These are phyloP conservation scores for Taxawa tesnikishii DNA, from an alignment of 2,329 filamentous ascomycete species.

Conservation along the genomic window DNA sequence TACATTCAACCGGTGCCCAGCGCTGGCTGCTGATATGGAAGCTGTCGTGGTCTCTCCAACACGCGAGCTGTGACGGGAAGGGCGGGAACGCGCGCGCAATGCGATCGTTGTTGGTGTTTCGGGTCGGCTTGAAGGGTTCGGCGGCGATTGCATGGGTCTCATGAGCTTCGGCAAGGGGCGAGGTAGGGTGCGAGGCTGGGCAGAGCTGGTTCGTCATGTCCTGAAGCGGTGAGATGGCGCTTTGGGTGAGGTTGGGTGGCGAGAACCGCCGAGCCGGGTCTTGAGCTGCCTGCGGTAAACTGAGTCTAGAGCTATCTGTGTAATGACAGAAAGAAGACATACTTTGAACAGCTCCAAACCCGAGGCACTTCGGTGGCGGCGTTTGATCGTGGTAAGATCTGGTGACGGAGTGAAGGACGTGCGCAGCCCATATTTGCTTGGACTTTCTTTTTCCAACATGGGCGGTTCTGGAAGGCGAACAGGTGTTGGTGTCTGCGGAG, in stretches of 20 bases:
- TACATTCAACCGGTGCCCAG: slow-evolving; percentile 4
- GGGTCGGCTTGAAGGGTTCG: not conserved
- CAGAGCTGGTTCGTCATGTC: too few relatives aligned
- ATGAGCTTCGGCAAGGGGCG: too few relatives aligned
- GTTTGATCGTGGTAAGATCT: slow-evolving; percentile 1
- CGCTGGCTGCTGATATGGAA: slow-evolving; percentile 3
- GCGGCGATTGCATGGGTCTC: not conserved
- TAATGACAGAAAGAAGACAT: too few relatives aligned
- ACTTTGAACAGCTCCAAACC: not conserved
- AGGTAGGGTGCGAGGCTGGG: too few relatives aligned
- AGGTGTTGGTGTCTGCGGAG: too few relatives aligned
- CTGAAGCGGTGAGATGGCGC: too few relatives aligned
- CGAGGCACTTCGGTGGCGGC: not conserved
- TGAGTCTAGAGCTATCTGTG: too few relatives aligned
- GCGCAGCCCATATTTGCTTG: slow-evolving; percentile 9
- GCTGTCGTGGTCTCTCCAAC: slow-evolving; percentile 1
- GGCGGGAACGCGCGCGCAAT: slow-evolving; percentile 1
- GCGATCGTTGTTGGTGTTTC: slow-evolving; percentile 1
- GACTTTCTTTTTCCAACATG: slow-evolving; percentile 8
- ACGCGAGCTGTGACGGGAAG: not conserved
- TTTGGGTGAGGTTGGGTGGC: too few relatives aligned
- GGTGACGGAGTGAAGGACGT: slow-evolving; percentile 4
- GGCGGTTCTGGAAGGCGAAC: slow-evolving; percentile 7
- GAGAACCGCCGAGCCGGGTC: too few relatives aligned
- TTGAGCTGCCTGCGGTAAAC: too few relatives aligned